Evolutionary conservation across 192 early-diverging fungal genomes (phyloP).

Genomic region (Entomortierella parvispora): DNA sequence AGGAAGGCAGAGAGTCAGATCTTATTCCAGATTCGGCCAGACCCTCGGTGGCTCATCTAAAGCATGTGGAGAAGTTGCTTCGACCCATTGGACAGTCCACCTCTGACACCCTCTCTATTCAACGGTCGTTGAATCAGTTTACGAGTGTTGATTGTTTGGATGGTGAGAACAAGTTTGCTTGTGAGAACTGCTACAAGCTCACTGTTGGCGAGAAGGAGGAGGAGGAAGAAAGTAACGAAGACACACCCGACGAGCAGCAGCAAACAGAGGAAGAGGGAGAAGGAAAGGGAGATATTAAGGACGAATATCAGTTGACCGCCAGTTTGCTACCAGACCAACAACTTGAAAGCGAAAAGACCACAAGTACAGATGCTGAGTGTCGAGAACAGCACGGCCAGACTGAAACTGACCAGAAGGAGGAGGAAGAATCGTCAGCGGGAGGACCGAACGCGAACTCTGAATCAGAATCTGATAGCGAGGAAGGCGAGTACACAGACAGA

Average conservation of each 20-base stretch:
- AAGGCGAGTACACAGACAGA: conserved; percentile 15
- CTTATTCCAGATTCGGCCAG: conserved; percentile 13
- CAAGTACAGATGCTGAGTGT: not conserved
- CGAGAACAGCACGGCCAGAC: conserved; percentile 3
- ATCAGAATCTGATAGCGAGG: not conserved
- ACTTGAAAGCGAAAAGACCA: no score
- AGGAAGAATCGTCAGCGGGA: no score
- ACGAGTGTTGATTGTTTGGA: conserved; percentile 70
- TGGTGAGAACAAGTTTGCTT: conserved; percentile 70
- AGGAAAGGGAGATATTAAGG: not conserved
- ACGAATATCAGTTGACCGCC: no score
- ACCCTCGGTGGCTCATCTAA: conserved; percentile 28
- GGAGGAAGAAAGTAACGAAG: not conserved
- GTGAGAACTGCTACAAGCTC: conserved; percentile 70
- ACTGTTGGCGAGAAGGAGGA: conserved; percentile 11
- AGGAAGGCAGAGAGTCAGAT: not conserved
- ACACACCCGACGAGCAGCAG: not conserved
- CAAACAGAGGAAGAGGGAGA: conserved; percentile 6
- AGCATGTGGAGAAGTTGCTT: conserved; percentile 32
- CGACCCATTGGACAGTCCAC: conserved; percentile 19
- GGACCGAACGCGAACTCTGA: not conserved
- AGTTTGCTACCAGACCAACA: no score
- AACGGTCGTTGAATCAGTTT: conserved; percentile 63
- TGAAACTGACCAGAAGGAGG: no score
- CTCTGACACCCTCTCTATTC: conserved; percentile 39